Percentiles rank a stretch among this genome's conserved stretches.
Conservation (phyloP, 768 basidiomycete genomes). For the Rickenella mellea region DNA sequence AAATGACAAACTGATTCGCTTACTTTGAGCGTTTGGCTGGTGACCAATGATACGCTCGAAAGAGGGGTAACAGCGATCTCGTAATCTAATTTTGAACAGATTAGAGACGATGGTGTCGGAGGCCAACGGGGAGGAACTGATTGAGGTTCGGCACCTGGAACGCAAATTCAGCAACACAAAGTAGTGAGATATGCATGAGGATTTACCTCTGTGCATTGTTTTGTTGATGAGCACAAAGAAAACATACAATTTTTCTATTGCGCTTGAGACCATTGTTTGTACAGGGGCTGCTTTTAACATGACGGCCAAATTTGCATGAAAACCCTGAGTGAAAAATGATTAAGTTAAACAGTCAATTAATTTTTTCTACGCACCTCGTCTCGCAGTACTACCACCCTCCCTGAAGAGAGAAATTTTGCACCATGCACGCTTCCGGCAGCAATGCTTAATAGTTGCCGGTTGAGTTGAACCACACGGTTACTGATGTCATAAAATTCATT, state of each 20-base stretch:
- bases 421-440: slow-evolving; percentile 55
- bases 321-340: slow-evolving; percentile 48
- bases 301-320: slow-evolving; percentile 57
- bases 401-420: slow-evolving; percentile 54
- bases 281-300: slow-evolving; percentile 56
- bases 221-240: neutral
- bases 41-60: slow-evolving; percentile 68
- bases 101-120: slow-evolving; percentile 36
- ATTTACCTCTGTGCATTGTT: neutral
- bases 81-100: slow-evolving; percentile 48
- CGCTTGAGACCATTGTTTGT: slow-evolving; percentile 61
- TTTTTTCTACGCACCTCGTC: slow-evolving; percentile 56
- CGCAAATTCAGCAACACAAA: no score
- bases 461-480: slow-evolving; percentile 48
- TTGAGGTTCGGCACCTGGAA: slow-evolving; percentile 54
- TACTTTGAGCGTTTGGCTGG: slow-evolving; percentile 65
- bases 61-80: slow-evolving; percentile 58
- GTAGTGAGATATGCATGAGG: neutral
- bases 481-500: slow-evolving; percentile 67
- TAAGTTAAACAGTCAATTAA: neutral
- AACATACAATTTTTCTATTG: slow-evolving; percentile 50
- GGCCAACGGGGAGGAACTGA: slow-evolving; percentile 75
- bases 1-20: slow-evolving; percentile 4
- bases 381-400: slow-evolving; percentile 76
- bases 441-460: slow-evolving; percentile 52